Evolutionary conservation across 768 basidiomycete genomes (phyloP).

Genomic region (Multifurca ochricompacta): DNA sequence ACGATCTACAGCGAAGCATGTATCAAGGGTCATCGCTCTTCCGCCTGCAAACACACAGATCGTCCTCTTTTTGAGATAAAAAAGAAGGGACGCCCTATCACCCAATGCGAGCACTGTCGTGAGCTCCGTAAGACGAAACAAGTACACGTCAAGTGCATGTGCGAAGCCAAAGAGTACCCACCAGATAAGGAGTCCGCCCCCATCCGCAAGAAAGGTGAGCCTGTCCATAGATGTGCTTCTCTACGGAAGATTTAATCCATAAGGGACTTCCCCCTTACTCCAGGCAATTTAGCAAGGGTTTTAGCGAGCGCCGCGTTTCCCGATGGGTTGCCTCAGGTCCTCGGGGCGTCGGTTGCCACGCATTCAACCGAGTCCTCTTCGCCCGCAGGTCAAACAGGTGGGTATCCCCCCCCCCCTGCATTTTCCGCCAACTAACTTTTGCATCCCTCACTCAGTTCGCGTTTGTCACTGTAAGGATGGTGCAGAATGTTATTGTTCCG

Average conservation of each 20-base stretch:
- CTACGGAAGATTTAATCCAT: slow-evolving; percentile 24
- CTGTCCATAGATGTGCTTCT: slow-evolving; percentile 19
- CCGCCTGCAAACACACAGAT: slow-evolving; percentile 78
- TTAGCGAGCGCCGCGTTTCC: slow-evolving; percentile 73
- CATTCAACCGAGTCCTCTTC: slow-evolving; percentile 41
- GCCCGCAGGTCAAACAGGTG: slow-evolving; percentile 52
- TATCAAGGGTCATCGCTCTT: slow-evolving; percentile 92
- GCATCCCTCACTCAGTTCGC: not conserved
- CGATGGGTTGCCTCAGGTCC: slow-evolving; percentile 61
- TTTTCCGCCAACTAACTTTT: not conserved
- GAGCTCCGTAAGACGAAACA: slow-evolving; percentile 73
- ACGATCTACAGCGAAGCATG: slow-evolving; percentile 64
- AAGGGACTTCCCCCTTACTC: slow-evolving; percentile 31
- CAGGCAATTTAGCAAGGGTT: slow-evolving; percentile 45
- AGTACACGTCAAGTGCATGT: slow-evolving; percentile 78
- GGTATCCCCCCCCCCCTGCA: not conserved
- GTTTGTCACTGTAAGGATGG: slow-evolving; percentile 33
- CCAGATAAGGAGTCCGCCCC: slow-evolving; percentile 14
- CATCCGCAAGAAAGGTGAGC: slow-evolving; percentile 55
- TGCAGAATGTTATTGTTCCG: slow-evolving; percentile 11
- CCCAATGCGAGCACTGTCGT: slow-evolving; percentile 82
- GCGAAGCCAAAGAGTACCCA: slow-evolving; percentile 29
- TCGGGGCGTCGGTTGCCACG: slow-evolving; percentile 55
- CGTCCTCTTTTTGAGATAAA: slow-evolving; percentile 90
- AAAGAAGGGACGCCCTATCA: slow-evolving; percentile 87